A percentile compares a stretch with the other conserved stretches of the same genome.
phyloP scores from a whole-genome alignment of 139 green algal genomes.

The Haematococcus sp. region DNA sequence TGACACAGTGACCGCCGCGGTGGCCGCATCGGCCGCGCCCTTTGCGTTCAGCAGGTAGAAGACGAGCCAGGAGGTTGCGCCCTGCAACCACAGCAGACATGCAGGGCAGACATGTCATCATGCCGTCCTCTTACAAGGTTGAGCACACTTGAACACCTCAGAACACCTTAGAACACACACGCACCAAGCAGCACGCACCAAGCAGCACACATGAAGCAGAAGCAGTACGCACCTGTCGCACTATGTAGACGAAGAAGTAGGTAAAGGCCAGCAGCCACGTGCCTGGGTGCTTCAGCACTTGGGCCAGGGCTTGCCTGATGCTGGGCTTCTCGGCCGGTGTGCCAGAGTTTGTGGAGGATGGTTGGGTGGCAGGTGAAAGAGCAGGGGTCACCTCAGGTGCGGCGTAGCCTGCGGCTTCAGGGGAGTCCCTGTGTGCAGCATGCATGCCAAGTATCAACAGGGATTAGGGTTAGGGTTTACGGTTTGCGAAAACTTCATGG shows the following conservation, averaged over 20 bases:
- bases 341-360: too few relatives aligned
- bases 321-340: background rate
- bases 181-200: too few relatives aligned
- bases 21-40: conserved; percentile 65
- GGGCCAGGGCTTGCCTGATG: conserved; percentile 54
- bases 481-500: too few relatives aligned
- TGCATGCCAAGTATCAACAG: too few relatives aligned
- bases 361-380: background rate
- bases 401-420: conserved; percentile 13
- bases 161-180: too few relatives aligned
- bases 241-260: conserved; percentile 74
- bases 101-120: too few relatives aligned
- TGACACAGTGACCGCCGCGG: conserved; percentile 57
- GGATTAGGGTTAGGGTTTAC: too few relatives aligned
- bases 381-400: conserved; percentile 45
- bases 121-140: too few relatives aligned
- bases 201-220: too few relatives aligned
- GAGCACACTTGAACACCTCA: too few relatives aligned
- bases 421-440: background rate
- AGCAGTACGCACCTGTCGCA: conserved; percentile 31
- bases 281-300: conserved; percentile 54
- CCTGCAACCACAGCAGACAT: conserved; percentile 36
- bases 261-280: conserved; percentile 63
- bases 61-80: conserved; percentile 75
- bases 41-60: conserved; percentile 76